Conservation (phyloP, 441 rosid species). For the Hura crepitans region DNA sequence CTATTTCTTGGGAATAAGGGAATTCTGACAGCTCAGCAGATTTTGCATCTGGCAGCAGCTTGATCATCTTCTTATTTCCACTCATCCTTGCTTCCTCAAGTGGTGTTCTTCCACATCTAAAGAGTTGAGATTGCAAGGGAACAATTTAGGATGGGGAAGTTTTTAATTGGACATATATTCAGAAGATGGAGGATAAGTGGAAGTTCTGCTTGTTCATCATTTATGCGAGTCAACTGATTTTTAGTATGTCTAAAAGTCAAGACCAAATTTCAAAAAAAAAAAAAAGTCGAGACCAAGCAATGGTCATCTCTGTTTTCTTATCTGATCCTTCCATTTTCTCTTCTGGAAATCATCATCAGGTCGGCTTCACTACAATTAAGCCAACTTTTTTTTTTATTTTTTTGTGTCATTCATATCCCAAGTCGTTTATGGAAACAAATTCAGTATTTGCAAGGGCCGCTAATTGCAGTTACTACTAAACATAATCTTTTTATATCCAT, state of each 20-base stretch:
- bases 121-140: slow-evolving; percentile 8
- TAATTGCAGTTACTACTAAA: too few relatives aligned
- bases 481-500: slow-evolving; percentile 4
- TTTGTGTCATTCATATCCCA: slow-evolving; percentile 6
- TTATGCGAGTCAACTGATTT: background rate
- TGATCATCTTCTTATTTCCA: slow-evolving; percentile 80
- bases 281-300: too few relatives aligned
- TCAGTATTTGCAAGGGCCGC: background rate
- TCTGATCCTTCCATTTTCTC: too few relatives aligned
- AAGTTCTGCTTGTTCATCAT: background rate
- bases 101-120: slow-evolving; percentile 87
- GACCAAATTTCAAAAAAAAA: too few relatives aligned
- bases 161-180: background rate
- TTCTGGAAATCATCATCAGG: too few relatives aligned
- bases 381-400: too few relatives aligned
- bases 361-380: too few relatives aligned
- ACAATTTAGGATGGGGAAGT: background rate
- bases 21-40: slow-evolving; percentile 40
- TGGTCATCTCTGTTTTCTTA: too few relatives aligned
- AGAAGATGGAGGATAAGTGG: background rate
- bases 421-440: slow-evolving; percentile 4
- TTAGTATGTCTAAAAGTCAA: background rate
- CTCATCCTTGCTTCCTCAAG: slow-evolving; percentile 60
- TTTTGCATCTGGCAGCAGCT: slow-evolving; percentile 67
- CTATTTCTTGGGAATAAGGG: slow-evolving; percentile 36